Conservation (phyloP, 768 basidiomycete species). For the Phlebiopsis flavidoalba region DNA sequence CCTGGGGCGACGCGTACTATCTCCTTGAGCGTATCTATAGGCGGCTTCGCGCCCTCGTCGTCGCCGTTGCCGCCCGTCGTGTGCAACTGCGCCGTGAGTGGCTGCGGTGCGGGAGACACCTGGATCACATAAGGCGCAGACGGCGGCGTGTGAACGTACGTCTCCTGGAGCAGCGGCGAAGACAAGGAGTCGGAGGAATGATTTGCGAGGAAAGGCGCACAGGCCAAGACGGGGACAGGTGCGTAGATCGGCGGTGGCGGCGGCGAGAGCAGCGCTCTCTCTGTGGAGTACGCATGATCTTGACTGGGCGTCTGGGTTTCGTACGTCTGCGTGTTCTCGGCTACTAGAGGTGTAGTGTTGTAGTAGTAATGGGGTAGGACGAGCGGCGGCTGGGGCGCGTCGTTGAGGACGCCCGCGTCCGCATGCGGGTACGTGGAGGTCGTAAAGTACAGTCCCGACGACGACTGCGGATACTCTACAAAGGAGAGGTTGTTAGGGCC, state of each 20-base stretch:
- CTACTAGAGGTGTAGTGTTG: not conserved
- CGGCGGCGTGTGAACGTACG: too few relatives aligned
- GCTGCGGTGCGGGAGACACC: too few relatives aligned
- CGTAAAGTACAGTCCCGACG: not conserved
- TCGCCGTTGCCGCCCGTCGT: too few relatives aligned
- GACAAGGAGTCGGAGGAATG: not conserved
- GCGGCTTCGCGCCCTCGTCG: too few relatives aligned
- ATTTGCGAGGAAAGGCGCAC: conserved; percentile 17
- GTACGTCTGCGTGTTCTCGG: not conserved
- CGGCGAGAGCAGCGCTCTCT: not conserved
- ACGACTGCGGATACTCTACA: not conserved
- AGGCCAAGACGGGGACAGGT: conserved; percentile 19
- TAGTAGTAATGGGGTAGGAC: not conserved
- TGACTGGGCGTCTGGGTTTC: not conserved
- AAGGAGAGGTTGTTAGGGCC: not conserved
- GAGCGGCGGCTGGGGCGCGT: not conserved
- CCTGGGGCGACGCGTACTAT: not conserved
- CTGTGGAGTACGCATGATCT: not conserved
- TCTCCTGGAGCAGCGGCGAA: not conserved
- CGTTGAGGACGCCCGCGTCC: not conserved
- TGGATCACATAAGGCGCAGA: too few relatives aligned
- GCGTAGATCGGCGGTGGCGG: conserved; percentile 16
- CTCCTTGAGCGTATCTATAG: not conserved
- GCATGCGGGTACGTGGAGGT: not conserved
- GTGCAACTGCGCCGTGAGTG: too few relatives aligned